Conservation (phyloP, 257 asterid species). For the Plectranthus barbatus region DNA sequence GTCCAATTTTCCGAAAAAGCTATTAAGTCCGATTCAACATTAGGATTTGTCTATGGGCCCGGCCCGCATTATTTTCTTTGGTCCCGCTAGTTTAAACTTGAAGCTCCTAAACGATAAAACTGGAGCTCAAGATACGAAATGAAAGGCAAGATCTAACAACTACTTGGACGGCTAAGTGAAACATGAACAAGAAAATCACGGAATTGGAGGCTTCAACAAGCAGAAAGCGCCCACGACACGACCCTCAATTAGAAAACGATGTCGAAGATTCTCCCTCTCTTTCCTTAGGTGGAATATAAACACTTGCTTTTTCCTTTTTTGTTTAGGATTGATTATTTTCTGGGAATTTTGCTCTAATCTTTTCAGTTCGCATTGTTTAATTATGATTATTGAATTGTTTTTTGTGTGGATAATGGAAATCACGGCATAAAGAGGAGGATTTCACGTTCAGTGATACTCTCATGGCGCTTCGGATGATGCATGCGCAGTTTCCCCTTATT, state of each 20-base stretch:
- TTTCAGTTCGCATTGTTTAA: background rate
- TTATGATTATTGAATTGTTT: background rate
- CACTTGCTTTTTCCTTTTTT: no score
- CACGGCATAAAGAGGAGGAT: constrained; percentile 47
- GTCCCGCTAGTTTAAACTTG: no score
- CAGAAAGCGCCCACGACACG: constrained; percentile 58
- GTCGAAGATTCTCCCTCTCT: constrained; percentile 18
- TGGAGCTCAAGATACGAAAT: no score
- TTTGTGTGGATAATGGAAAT: background rate
- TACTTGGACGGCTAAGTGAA: no score
- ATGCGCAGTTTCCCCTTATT: constrained; percentile 73
- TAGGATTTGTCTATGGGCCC: no score
- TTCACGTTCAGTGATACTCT: constrained; percentile 64
- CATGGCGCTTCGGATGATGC: constrained; percentile 93
- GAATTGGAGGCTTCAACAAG: constrained; percentile 48
- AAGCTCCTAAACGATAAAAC: no score
- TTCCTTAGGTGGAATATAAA: constrained; percentile 31
- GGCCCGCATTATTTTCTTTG: no score
- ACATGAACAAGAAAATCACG: constrained; percentile 14
- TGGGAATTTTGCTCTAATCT: no score
- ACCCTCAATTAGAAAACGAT: constrained; percentile 12
- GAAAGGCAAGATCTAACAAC: no score
- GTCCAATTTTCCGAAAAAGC: no score
- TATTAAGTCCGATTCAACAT: no score
- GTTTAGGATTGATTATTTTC: background rate